Base-by-base conservation (phyloP, 495 filamentous ascomycete species). In the Polyplosphaeria fusca region DNA sequence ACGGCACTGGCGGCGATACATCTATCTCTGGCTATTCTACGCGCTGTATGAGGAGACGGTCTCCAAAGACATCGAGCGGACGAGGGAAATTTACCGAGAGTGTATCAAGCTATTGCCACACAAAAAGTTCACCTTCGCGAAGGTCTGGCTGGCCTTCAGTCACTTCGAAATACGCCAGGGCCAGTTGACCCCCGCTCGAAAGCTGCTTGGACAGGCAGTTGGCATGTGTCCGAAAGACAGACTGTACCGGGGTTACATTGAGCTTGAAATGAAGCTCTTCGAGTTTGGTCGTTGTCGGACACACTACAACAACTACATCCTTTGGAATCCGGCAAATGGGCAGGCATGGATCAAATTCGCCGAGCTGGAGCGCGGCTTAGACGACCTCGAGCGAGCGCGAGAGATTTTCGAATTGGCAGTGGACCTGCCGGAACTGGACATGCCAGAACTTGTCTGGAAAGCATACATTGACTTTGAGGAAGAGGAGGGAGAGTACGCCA, bases 401-500 rank as follows among this genome's bases (percentile, higher is more conserved):
- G 89, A 85, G 18, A 93, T 98, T 62, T 98, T 88, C 67, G 94
- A 96, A 71, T 77, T 98, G 11, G 92, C 88, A 13, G 85, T 96
- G 60, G 78, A 82, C 26, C 90, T 96, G 70, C 78, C 85, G 16
- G 76, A 81, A 4, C 74, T 98, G n/a, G 94, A 98, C 68, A 98
- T 97, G 93, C 93, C 93, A 3, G 93, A 98, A 73, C 73, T 96
- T 52, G 73, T 98, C 11, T 98, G 93, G 93, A 96, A 95, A 72
- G 82, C 88, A 1, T 98, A 95, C 68, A 96, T 98, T 66, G 91
- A 97, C 72, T 98, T 97, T 66, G 94, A 97, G 71, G 92, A 95
- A 67, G 87, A 94, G 57, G 86, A 91, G 68, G 86, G 85, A 49
- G 89, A 96, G 70, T 95, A 89, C 71, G 90, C 88, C 26, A 77